Percentiles rank a stretch among this genome's conserved stretches.
Evolutionary conservation across 2,329 filamentous ascomycete genomes (phyloP).

Genomic region (Phoma sp.): DNA sequence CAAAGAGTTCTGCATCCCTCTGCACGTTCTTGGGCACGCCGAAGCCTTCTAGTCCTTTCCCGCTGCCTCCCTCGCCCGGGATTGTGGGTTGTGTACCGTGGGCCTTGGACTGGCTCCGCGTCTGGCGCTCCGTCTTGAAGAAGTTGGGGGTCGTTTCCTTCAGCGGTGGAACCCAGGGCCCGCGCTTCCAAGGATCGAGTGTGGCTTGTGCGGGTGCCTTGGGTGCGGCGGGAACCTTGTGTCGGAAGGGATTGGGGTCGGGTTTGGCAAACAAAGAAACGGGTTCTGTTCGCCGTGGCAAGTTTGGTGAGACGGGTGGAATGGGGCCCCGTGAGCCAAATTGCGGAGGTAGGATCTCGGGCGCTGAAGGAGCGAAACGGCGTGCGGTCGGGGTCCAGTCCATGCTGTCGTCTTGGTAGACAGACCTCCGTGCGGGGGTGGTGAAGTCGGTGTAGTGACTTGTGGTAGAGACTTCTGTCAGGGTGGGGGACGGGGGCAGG

Average conservation of each 20-base stretch:
- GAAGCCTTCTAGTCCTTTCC: constrained; percentile 28
- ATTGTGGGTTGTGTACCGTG: too few relatives aligned
- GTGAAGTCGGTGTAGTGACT: constrained; percentile 36
- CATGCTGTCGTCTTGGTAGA: constrained; percentile 65
- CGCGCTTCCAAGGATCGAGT: constrained; percentile 65
- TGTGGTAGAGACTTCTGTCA: constrained; percentile 31
- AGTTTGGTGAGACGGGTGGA: constrained; percentile 2
- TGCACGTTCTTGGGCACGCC: constrained; percentile 38
- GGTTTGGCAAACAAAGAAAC: constrained; percentile 34
- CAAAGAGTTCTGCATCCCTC: constrained; percentile 40
- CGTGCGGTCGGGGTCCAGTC: constrained; percentile 71
- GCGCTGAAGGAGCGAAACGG: constrained; percentile 48
- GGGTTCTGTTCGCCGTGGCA: constrained; percentile 1
- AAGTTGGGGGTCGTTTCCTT: constrained; percentile 61
- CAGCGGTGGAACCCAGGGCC: constrained; percentile 57
- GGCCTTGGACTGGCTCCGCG: constrained; percentile 13
- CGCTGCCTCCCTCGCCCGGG: neutral
- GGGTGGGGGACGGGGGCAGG: constrained; percentile 44
- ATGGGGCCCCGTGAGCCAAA: constrained; percentile 18
- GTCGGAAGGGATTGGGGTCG: constrained; percentile 69
- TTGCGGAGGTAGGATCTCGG: constrained; percentile 32
- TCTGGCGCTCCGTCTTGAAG: constrained; percentile 53
- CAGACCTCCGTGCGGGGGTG: constrained; percentile 23
- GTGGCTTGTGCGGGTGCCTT: constrained; percentile 69
- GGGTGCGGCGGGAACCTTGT: constrained; percentile 73